Conservation (phyloP, 805 yeast genomes). For the Blastobotrys robertii region DNA sequence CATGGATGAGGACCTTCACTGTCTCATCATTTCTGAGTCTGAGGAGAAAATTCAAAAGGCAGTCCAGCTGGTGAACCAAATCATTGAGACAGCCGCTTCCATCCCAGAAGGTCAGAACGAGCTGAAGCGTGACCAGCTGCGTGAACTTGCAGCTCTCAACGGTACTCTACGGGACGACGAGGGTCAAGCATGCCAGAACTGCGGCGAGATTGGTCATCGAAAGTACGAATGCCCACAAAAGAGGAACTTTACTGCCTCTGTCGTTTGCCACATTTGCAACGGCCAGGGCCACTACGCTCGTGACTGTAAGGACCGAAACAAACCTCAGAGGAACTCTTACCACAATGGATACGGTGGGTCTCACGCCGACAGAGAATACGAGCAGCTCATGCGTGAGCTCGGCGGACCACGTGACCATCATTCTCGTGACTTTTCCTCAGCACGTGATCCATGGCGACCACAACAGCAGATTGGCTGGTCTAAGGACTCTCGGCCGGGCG, state of each 20-base stretch:
- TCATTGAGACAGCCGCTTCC: slow-evolving; percentile 72
- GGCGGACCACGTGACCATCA: slow-evolving; percentile 18
- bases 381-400: slow-evolving; percentile 41
- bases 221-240: slow-evolving; percentile 52
- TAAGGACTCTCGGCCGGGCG: not conserved
- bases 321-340: too few relatives aligned
- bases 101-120: slow-evolving; percentile 94
- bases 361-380: slow-evolving; percentile 39
- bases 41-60: slow-evolving; percentile 72
- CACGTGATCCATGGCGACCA: too few relatives aligned
- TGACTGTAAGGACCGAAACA: slow-evolving; percentile 53
- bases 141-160: slow-evolving; percentile 86
- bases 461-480: slow-evolving; percentile 11
- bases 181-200: slow-evolving; percentile 49
- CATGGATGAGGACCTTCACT: slow-evolving; percentile 78
- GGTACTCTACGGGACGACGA: slow-evolving; percentile 87
- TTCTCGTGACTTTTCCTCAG: not conserved
- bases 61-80: slow-evolving; percentile 57
- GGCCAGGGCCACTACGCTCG: slow-evolving; percentile 76
- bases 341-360: slow-evolving; percentile 2
- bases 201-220: slow-evolving; percentile 60
- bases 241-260: slow-evolving; percentile 39
- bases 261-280: slow-evolving; percentile 75
- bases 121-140: slow-evolving; percentile 76
- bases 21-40: slow-evolving; percentile 73